These are phyloP conservation scores for Pleodorina starrii DNA, from an alignment of 139 green algal genomes.

Conservation along the genomic window DNA sequence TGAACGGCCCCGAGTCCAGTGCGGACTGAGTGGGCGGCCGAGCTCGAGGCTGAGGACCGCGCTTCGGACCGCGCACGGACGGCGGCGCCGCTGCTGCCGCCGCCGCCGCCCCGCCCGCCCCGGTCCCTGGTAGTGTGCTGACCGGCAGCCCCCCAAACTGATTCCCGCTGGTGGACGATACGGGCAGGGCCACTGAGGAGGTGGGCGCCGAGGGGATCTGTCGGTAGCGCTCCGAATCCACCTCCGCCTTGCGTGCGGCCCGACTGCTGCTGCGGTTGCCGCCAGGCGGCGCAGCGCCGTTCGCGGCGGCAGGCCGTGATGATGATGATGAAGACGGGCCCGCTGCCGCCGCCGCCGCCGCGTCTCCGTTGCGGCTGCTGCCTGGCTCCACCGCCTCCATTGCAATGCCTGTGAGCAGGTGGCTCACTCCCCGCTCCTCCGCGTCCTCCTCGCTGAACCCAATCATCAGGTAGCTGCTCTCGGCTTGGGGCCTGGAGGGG, in stretches of 20 bases:
- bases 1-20: not conserved
- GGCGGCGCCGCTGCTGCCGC: not conserved
- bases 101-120: not conserved
- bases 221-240: slow-evolving; percentile 15
- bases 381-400: not conserved
- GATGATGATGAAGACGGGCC: not conserved
- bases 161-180: too few species aligned
- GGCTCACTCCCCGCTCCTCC: slow-evolving; percentile 28
- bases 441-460: slow-evolving; percentile 54
- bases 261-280: too few species aligned
- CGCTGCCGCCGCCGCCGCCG: not conserved
- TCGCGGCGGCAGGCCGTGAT: too few species aligned
- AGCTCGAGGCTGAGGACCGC: not conserved
- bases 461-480: slow-evolving; percentile 50
- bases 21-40: not conserved
- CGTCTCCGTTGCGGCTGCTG: not conserved
- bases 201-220: not conserved
- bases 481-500: slow-evolving; percentile 25
- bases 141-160: not conserved
- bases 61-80: not conserved
- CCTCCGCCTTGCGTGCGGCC: not conserved
- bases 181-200: not conserved
- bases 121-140: not conserved
- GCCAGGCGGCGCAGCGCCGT: too few species aligned
- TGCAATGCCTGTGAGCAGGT: slow-evolving; percentile 28